A percentile compares a stretch with the other conserved stretches of the same genome.
These are phyloP conservation scores for Eleusine indica DNA, from an alignment of 176 grass and related monocot genomes.

Conservation along the genomic window DNA sequence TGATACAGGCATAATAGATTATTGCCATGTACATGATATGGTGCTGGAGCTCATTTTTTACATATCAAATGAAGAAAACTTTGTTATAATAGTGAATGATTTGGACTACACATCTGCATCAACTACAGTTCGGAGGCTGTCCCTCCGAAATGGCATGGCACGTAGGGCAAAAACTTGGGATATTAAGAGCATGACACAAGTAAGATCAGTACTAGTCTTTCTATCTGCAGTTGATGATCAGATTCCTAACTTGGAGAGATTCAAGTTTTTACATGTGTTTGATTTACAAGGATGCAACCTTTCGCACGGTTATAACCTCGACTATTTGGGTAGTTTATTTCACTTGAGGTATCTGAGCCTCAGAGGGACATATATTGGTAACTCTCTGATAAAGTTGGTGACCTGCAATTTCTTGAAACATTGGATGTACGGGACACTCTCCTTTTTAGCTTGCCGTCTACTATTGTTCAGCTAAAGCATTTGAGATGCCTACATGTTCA, in stretches of 20 bases:
- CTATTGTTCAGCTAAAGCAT: background rate
- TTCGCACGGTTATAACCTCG: background rate
- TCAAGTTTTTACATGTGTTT: conserved; percentile 5
- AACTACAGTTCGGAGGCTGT: background rate
- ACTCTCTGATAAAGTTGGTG: conserved; percentile 7
- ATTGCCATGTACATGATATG: conserved; percentile 17
- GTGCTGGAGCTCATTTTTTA: background rate
- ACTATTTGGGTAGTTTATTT: background rate
- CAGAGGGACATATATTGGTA: rapidly evolving
- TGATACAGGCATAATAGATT: background rate
- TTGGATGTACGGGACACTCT: background rate
- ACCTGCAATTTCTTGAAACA: background rate
- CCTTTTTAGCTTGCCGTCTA: background rate
- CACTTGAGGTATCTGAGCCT: background rate
- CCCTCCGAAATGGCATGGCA: background rate
- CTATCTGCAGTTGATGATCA: background rate
- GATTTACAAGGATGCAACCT: background rate
- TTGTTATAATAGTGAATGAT: background rate
- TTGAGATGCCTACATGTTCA: background rate
- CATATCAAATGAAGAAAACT: conserved; percentile 7
- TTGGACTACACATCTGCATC: background rate
- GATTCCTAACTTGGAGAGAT: background rate
- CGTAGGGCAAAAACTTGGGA: background rate
- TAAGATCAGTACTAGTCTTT: conserved; percentile 5
- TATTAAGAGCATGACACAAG: background rate